Evolutionary conservation across 1,284 basidiomycete genomes (phyloP), one percentile per base, ranked within the genome.

Genomic region (Neotropicomus parvogracilis): DNA sequence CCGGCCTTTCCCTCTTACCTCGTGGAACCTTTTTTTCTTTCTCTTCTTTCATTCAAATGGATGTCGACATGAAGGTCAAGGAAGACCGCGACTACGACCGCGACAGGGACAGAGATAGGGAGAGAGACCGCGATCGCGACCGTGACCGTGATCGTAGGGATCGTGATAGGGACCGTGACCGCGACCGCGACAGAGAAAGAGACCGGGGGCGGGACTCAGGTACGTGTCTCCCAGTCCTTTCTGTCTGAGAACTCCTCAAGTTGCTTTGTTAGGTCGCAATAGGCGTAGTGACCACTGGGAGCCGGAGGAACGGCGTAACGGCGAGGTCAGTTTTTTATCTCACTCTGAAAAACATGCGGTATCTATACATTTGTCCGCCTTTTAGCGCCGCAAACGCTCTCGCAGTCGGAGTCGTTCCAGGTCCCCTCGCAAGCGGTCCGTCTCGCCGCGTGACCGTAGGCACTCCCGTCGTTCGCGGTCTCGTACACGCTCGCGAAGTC

Each of bases 61-160:
- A 88, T 64, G 75, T 87, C 53, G 86, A 88, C 55, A 87, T 86
- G 84, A 84, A 85, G 67, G 71, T 67, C 58, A 87, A 86, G 63
- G 84, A 85, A 42, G 82, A 85, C 33, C 67, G 72, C 8, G 84
- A 86, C 26, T 82, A 81, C 42, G 75, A 78, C 64, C 54, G 58
- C 36, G 75, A 78, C 52, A 62, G 70, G 59, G 71, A 71, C 36
- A 67, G 74, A 47, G 75, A 69, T 64, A 76, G 69, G 62, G 73
- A 80, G 47, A 67, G 73, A 46, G 74, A 77, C 45, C 66, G 70
- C 44, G 46, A 46, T 31, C 67, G 69, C 43, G 74, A 74, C 50
- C 59, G 69, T 32, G 67, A 66, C 49, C 59, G 69, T 39, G 67
- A 66, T 55, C 73, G 71, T 54, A 69, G 66, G 52, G 71, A 64